Evolutionary conservation across 306 rosid species (phyloP).

Genomic region (Hylodesmum podocarpum): DNA sequence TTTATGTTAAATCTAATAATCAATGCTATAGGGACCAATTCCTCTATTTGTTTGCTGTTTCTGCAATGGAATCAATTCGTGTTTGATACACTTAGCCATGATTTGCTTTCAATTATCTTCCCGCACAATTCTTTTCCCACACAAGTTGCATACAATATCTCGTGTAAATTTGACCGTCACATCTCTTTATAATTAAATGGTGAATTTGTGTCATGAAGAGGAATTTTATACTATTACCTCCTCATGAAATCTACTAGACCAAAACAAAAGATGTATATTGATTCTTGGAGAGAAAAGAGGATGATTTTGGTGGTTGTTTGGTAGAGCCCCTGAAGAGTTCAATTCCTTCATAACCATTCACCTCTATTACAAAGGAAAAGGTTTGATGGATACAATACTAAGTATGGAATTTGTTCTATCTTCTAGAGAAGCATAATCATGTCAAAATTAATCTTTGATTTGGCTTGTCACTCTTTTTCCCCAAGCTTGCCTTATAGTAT

Average conservation of each 20-base stretch:
- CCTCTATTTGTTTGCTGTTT: neutral
- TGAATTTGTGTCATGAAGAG: neutral
- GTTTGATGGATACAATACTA: constrained; percentile 24
- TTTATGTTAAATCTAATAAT: neutral
- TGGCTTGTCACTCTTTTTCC: constrained; percentile 39
- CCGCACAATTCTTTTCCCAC: neutral
- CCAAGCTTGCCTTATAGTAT: constrained; percentile 13
- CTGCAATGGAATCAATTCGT: constrained; percentile 16
- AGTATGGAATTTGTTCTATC: constrained; percentile 57
- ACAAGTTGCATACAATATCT: neutral
- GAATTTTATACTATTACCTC: constrained; percentile 16
- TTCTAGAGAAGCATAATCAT: constrained; percentile 50
- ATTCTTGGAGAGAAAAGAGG: constrained; percentile 2
- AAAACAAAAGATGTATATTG: neutral
- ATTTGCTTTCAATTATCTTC: constrained; percentile 14
- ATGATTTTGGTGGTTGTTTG: neutral
- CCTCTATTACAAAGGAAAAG: constrained; percentile 20
- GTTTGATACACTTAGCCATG: neutral
- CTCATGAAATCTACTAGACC: neutral
- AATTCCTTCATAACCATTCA: constrained; percentile 36
- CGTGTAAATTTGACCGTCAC: neutral
- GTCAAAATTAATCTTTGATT: constrained; percentile 38
- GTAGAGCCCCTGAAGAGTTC: neutral
- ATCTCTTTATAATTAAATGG: neutral
- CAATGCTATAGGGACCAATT: neutral